Conservation (phyloP, 2,329 filamentous ascomycete genomes). For the Pezizomycotina sp. region DNA sequence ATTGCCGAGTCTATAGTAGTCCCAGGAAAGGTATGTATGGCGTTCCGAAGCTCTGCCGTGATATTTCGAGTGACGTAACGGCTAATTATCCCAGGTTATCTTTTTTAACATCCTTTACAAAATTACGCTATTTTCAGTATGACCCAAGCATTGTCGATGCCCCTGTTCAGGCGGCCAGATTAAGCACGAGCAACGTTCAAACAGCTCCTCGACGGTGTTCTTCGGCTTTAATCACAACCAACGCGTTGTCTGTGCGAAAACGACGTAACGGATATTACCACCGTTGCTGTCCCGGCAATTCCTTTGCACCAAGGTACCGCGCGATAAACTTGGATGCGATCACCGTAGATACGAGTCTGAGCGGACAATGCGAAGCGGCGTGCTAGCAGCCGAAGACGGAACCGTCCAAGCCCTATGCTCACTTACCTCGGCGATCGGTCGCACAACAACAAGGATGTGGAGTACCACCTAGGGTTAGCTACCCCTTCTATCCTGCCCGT, state of each 20-base stretch:
- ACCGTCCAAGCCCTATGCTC: conserved; percentile 87
- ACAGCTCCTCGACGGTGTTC: conserved; percentile 88
- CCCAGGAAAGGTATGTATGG: conserved; percentile 78
- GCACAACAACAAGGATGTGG: conserved; percentile 58
- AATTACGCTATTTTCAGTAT: conserved; percentile 94
- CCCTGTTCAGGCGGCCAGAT: conserved; percentile 72
- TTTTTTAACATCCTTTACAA: conserved; percentile 90
- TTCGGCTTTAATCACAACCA: conserved; percentile 97
- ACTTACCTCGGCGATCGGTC: conserved; percentile 88
- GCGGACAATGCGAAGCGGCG: conserved; percentile 82
- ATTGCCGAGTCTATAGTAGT: conserved; percentile 94
- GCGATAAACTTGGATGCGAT: conserved; percentile 94
- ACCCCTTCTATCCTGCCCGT: conserved; percentile 79
- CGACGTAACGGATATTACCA: conserved; percentile 94
- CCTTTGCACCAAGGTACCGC: conserved; percentile 76
- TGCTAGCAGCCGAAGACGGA: conserved; percentile 74
- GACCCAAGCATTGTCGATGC: conserved; percentile 86
- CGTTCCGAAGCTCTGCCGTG: too few species aligned
- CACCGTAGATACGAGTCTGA: conserved; percentile 84
- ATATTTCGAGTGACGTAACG: too few species aligned
- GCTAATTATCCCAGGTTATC: too few species aligned
- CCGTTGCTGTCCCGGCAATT: conserved; percentile 92
- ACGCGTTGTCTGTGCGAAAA: conserved; percentile 81
- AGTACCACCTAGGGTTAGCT: conserved; percentile 86
- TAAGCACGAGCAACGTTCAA: conserved; percentile 67